Conservation (phyloP, 176 grass and related monocot species). For the Poa pratensis region DNA sequence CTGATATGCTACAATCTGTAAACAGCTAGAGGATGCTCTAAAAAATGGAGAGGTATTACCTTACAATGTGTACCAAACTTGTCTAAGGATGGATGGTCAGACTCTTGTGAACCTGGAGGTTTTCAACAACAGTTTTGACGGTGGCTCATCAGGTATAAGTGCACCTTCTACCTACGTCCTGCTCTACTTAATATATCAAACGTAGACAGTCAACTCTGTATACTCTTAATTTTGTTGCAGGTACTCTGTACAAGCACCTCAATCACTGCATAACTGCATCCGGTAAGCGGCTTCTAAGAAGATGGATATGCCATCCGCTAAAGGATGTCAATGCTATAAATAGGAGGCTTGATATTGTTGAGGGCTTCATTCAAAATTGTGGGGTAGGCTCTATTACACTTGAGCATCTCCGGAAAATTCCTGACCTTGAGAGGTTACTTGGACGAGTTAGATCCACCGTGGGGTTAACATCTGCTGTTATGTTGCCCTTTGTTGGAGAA, state of each 20-base stretch:
- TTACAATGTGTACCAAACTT: slow-evolving; percentile 87
- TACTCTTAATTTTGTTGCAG: slow-evolving; percentile 50
- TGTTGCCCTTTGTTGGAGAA: slow-evolving; percentile 72
- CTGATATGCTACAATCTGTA: slow-evolving; percentile 49
- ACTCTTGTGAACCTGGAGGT: slow-evolving; percentile 98
- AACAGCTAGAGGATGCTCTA: slow-evolving; percentile 78
- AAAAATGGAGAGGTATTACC: slow-evolving; percentile 86
- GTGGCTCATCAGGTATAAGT: slow-evolving; percentile 70
- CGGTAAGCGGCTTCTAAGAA: slow-evolving; percentile 85
- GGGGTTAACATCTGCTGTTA: slow-evolving; percentile 62
- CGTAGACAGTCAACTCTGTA: neutral
- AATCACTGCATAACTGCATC: slow-evolving; percentile 88
- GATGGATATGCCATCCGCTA: slow-evolving; percentile 90
- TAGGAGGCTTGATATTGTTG: slow-evolving; percentile 73
- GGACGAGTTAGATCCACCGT: slow-evolving; percentile 78
- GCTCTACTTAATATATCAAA: slow-evolving; percentile 25
- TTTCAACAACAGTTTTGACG: slow-evolving; percentile 86
- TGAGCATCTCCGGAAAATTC: slow-evolving; percentile 66
- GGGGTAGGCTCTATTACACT: slow-evolving; percentile 57
- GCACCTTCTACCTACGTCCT: slow-evolving; percentile 5
- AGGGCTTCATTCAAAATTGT: slow-evolving; percentile 75
- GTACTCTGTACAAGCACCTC: slow-evolving; percentile 90
- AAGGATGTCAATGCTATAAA: slow-evolving; percentile 79
- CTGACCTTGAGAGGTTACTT: slow-evolving; percentile 86
- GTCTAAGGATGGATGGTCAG: slow-evolving; percentile 95